Evolutionary conservation across 306 rosid genomes (phyloP).

Genomic region (Cucumis melo): DNA sequence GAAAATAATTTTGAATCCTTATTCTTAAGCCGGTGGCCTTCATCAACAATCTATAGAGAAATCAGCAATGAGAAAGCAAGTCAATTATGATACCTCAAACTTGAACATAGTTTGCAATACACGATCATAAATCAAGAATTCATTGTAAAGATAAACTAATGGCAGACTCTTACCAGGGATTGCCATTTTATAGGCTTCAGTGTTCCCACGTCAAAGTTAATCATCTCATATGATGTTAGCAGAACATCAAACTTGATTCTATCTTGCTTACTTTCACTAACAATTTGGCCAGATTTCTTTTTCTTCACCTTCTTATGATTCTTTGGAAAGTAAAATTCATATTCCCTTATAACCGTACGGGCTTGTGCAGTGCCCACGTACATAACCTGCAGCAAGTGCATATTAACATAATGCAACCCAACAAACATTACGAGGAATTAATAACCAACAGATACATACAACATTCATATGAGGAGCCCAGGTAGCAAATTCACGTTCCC

Average conservation of each 20-base stretch:
- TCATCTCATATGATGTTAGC: constrained; percentile 96
- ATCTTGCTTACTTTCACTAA: constrained; percentile 80
- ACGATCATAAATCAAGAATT: not conserved
- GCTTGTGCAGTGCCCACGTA: constrained; percentile 92
- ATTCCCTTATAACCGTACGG: constrained; percentile 70
- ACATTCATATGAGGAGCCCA: constrained; percentile 99
- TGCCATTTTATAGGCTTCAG: constrained; percentile 88
- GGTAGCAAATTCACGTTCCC: constrained; percentile 97
- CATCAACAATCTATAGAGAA: constrained; percentile 70
- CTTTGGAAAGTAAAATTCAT: constrained; percentile 85
- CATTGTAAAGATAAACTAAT: too few relatives aligned
- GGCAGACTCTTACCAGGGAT: constrained; percentile 48
- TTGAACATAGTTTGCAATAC: not conserved
- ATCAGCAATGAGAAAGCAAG: constrained; percentile 13
- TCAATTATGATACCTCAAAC: not conserved
- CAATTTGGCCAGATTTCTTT: constrained; percentile 62
- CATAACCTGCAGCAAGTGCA: constrained; percentile 59
- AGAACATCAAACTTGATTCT: constrained; percentile 96
- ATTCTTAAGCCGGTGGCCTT: constrained; percentile 97
- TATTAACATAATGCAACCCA: constrained; percentile 19
- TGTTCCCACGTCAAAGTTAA: constrained; percentile 62
- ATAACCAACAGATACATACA: constrained; percentile 37
- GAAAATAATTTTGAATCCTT: constrained; percentile 96
- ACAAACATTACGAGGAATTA: constrained; percentile 9
- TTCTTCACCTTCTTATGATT: constrained; percentile 78